These are phyloP conservation scores for Exophiala bonariae DNA, from an alignment of 2,329 filamentous ascomycete genomes.

Conservation along the genomic window DNA sequence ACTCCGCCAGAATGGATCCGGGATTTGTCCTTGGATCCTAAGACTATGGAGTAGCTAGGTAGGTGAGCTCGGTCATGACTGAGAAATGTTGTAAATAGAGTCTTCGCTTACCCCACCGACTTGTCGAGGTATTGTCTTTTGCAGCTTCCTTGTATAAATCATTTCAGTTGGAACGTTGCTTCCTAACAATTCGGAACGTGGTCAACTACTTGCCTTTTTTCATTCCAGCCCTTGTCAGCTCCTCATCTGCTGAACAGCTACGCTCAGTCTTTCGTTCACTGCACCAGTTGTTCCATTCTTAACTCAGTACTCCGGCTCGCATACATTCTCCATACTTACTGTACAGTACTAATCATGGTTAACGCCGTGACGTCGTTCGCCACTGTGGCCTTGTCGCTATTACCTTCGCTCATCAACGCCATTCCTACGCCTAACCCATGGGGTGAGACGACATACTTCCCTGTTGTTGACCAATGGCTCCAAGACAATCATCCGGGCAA, in stretches of 20 bases:
- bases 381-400: conserved; percentile 14
- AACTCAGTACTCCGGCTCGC: not conserved
- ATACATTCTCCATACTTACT: not conserved
- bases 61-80: too few relatives aligned
- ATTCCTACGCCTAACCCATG: conserved; percentile 11
- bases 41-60: too few relatives aligned
- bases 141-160: not conserved
- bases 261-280: not conserved
- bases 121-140: not conserved
- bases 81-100: not conserved
- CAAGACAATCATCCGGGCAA: conserved; percentile 16
- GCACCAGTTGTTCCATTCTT: not conserved
- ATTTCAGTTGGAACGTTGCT: too few relatives aligned
- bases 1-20: too few relatives aligned
- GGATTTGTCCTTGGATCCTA: too few relatives aligned
- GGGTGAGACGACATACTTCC: conserved; percentile 11
- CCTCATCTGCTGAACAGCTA: not conserved
- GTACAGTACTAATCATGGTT: conserved; percentile 15
- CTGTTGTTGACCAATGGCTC: conserved; percentile 18
- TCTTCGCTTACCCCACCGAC: not conserved
- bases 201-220: not conserved
- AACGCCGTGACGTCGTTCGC: conserved; percentile 19
- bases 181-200: too few relatives aligned
- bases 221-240: not conserved
- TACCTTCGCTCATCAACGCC: conserved; percentile 13